phyloP scores from a whole-genome alignment of 176 grass and related monocot genomes.

The Carex pumila region DNA sequence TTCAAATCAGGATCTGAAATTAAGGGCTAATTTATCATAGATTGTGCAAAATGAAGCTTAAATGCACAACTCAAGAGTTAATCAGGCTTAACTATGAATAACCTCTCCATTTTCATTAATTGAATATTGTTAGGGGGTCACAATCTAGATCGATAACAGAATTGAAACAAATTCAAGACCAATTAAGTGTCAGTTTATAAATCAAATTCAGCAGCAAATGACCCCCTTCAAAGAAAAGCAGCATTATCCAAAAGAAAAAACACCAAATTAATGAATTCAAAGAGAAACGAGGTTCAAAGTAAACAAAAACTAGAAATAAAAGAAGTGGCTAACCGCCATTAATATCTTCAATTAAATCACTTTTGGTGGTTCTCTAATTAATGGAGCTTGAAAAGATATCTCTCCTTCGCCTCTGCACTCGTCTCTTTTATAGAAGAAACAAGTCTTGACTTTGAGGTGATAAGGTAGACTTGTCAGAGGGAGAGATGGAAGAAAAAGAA shows the following conservation, averaged over 20 bases:
- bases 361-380: not conserved
- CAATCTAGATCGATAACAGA: too few species aligned
- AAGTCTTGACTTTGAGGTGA: not conserved
- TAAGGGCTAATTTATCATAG: not conserved
- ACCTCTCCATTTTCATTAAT: too few species aligned
- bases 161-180: too few species aligned
- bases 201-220: too few species aligned
- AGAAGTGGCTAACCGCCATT: constrained; percentile 55
- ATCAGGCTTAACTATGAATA: not conserved
- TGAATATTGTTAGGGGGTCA: too few species aligned
- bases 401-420: not conserved
- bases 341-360: not conserved
- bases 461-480: constrained; percentile 10
- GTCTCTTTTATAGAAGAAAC: not conserved
- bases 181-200: too few species aligned
- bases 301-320: not conserved
- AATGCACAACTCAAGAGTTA: not conserved
- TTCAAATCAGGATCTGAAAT: not conserved
- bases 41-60: not conserved
- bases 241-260: not conserved
- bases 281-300: not conserved
- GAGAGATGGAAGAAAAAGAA: not conserved
- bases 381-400: not conserved
- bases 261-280: not conserved
- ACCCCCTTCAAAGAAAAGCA: not conserved